A percentile compares a stretch with the other conserved stretches of the same genome.
These are phyloP conservation scores for Aspergillus fijiensis DNA, from an alignment of 2,329 filamentous ascomycete genomes.

Conservation along the genomic window DNA sequence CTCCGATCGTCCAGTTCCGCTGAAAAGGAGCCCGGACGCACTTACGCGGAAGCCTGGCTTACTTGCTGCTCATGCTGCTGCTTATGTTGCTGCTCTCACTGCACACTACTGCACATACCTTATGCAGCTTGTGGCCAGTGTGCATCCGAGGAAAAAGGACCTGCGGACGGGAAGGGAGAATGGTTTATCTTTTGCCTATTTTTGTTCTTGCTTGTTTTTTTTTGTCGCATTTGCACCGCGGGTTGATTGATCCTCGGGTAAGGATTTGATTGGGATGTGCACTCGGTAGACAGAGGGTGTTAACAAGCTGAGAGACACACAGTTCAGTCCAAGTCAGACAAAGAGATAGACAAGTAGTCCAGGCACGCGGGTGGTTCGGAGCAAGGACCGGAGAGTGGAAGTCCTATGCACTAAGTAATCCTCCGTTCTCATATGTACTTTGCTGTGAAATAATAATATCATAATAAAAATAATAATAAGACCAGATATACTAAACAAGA, in stretches of 20 bases:
- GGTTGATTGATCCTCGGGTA: neutral
- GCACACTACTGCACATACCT: neutral
- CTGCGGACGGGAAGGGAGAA: neutral
- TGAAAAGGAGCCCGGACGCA: constrained; percentile 13
- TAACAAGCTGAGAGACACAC: neutral
- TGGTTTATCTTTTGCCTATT: neutral
- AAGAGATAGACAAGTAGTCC: neutral
- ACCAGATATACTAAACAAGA: neutral
- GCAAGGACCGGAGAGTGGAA: neutral
- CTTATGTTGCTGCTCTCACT: neutral
- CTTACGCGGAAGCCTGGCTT: constrained; percentile 17
- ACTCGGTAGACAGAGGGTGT: neutral
- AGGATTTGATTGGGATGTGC: neutral
- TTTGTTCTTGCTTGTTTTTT: neutral
- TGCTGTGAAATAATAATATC: too few species aligned
- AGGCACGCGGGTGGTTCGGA: neutral
- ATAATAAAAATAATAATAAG: too few species aligned
- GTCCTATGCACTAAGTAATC: too few species aligned
- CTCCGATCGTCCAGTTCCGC: constrained; percentile 10
- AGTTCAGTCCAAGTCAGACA: neutral
- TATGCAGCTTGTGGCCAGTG: constrained; percentile 2
- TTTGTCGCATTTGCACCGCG: neutral
- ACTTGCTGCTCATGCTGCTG: constrained; percentile 5
- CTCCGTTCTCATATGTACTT: too few species aligned
- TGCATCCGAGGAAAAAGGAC: constrained; percentile 1